A percentile compares a stretch with the other conserved stretches of the same genome.
Evolutionary conservation across 2,329 filamentous ascomycete genomes (phyloP).

Genomic region (Nannizzia gypsea): DNA sequence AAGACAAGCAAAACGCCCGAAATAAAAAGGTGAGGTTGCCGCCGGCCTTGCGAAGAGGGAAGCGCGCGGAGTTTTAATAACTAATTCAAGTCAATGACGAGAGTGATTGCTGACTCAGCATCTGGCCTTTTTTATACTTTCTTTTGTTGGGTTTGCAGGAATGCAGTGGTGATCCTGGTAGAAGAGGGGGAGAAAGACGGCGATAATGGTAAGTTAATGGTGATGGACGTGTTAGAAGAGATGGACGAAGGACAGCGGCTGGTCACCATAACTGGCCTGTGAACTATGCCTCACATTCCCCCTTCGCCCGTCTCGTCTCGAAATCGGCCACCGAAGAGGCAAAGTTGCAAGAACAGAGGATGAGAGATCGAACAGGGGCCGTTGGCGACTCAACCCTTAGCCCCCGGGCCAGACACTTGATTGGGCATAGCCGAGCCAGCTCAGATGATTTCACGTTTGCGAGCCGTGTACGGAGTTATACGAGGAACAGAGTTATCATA

Average conservation of each 20-base stretch:
- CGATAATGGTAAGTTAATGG: no score
- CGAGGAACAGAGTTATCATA: no score
- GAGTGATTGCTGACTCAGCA: neutral
- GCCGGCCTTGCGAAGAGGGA: neutral
- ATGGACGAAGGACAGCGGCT: neutral
- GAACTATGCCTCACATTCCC: neutral
- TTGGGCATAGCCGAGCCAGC: neutral
- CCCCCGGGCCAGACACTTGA: neutral
- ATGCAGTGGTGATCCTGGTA: neutral
- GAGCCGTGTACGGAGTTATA: neutral
- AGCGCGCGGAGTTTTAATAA: neutral
- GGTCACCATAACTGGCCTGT: neutral
- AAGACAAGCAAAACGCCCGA: neutral
- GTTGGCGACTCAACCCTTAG: neutral
- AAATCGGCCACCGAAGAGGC: neutral
- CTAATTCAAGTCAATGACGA: neutral
- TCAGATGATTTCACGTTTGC: neutral
- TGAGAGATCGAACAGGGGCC: neutral
- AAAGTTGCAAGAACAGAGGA: neutral
- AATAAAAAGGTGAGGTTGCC: neutral
- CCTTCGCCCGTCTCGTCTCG: neutral
- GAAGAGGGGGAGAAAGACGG: no score
- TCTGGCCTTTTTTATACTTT: constrained; percentile 3
- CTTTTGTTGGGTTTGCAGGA: neutral
- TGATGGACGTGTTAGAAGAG: neutral